Base-by-base conservation (phyloP, 805 yeast genomes). In the Myxozyma vanderwaltii region DNA sequence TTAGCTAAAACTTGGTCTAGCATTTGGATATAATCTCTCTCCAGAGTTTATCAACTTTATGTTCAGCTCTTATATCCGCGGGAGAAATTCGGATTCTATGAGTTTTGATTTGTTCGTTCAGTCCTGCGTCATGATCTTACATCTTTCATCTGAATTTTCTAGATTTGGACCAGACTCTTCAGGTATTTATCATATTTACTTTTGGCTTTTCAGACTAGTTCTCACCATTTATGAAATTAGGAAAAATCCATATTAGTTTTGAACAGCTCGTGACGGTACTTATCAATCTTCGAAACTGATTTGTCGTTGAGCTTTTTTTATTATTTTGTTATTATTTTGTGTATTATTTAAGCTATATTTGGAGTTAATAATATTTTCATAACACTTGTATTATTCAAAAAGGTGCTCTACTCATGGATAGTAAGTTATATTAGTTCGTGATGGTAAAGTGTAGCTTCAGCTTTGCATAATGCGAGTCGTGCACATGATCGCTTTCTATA, bases 101-200 rank as follows among this genome's bases (percentile, higher is more conserved):
- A 84, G 87, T 59, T 89, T 89, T 71, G 96, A 89, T 71, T 80
- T 83, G 71, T 89, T 89, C 73, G 90, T 89, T 26, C 96, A 89
- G 70, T 80, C 88, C 54, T 78, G 89, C 65, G 87, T 89, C 17
- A 86, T 89, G 79, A 76, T 89, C 65, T 79, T 89, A 69, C 82
- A 89, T 63, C 79, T 88, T 63, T 88, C 96, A 0, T 91, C 87
- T 69, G 78, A 86, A 13, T 89, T 89, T 76, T 86, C 88, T 68
- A 85, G 84, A 69, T 88, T 81, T 71, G 96, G 89, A 70, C 75
- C 79, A 12, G 90, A 87, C 63, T 81, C 86, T 4, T 8, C 31
- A 41, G 55, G 55, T 51, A 41, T 15, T 26, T 21, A 21, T 27
- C 8, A 8, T 27, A 1, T 40, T 8, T 40, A 4, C 12, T 5